These are phyloP conservation scores for Prunus mongolica DNA, from an alignment of 306 rosid species.

Conservation along the genomic window DNA sequence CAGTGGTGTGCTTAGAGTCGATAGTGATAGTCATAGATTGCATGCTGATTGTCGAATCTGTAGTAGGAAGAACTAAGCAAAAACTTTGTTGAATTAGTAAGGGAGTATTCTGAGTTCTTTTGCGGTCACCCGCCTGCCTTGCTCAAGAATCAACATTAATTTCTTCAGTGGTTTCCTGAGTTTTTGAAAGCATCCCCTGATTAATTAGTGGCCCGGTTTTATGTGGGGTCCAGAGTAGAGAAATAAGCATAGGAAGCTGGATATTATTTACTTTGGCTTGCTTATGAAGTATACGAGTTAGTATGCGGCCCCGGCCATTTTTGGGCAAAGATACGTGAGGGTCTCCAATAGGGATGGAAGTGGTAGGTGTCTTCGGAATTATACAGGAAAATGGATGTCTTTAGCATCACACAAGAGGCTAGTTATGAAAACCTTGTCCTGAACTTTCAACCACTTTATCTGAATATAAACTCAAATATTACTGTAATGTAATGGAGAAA, in stretches of 20 bases:
- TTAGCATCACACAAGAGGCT: neutral
- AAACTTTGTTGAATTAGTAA: neutral
- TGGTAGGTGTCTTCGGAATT: neutral
- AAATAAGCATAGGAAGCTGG: neutral
- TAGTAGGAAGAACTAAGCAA: neutral
- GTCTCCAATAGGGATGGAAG: neutral
- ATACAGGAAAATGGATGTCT: neutral
- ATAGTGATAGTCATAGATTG: neutral
- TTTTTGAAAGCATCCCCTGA: neutral
- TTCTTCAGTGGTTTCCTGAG: neutral
- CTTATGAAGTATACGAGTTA: neutral
- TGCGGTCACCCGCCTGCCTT: neutral
- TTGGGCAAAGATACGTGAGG: neutral
- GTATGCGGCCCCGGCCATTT: neutral
- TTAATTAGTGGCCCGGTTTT: neutral
- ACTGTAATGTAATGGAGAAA: neutral
- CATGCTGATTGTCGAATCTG: neutral
- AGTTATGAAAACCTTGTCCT: neutral
- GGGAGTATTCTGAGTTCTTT: neutral
- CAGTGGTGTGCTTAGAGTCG: neutral
- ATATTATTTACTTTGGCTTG: neutral
- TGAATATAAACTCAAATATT: neutral
- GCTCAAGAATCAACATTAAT: neutral
- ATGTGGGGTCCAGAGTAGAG: neutral
- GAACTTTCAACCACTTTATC: neutral